Percentiles rank a stretch among this genome's conserved stretches.
Conservation (phyloP, 768 basidiomycete genomes). For the Phlegmacium glaucopus region DNA sequence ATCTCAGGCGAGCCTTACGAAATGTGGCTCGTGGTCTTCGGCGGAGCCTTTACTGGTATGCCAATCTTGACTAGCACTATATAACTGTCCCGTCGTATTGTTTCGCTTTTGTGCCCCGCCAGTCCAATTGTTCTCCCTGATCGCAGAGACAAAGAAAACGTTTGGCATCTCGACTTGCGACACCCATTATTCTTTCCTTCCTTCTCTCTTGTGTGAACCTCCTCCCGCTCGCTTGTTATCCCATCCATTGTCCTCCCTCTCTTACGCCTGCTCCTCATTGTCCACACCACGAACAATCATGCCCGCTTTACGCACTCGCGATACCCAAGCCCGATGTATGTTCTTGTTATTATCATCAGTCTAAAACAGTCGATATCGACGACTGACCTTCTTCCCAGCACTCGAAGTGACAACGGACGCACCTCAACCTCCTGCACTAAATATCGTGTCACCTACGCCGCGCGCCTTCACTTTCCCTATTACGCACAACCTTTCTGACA, state of each 20-base stretch:
- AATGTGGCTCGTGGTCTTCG: slow-evolving; percentile 35
- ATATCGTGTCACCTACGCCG: slow-evolving; percentile 68
- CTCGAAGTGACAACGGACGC: slow-evolving; percentile 75
- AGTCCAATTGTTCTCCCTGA: slow-evolving; percentile 61
- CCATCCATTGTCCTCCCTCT: slow-evolving; percentile 29
- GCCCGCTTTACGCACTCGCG: slow-evolving; percentile 79
- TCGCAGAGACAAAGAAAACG: slow-evolving; percentile 49
- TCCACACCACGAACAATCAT: slow-evolving; percentile 48
- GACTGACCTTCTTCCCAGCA: slow-evolving; percentile 36
- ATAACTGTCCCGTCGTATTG: slow-evolving; percentile 55
- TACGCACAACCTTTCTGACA: slow-evolving; percentile 59
- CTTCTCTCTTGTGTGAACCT: slow-evolving; percentile 22
- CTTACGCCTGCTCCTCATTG: slow-evolving; percentile 25
- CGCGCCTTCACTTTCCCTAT: slow-evolving; percentile 70
- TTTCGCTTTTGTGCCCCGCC: slow-evolving; percentile 59
- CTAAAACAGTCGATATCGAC: neutral
- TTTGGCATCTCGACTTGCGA: slow-evolving; percentile 38
- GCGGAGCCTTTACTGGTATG: slow-evolving; percentile 34
- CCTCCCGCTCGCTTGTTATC: neutral
- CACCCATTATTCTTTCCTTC: slow-evolving; percentile 46
- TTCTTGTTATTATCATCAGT: slow-evolving; percentile 10
- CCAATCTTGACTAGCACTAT: slow-evolving; percentile 36
- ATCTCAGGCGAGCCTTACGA: slow-evolving; percentile 31
- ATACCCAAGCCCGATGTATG: slow-evolving; percentile 55
- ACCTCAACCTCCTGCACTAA: slow-evolving; percentile 48